Evolutionary conservation across 2,329 filamentous ascomycete genomes (phyloP).

Genomic region (Alternaria burnsii): DNA sequence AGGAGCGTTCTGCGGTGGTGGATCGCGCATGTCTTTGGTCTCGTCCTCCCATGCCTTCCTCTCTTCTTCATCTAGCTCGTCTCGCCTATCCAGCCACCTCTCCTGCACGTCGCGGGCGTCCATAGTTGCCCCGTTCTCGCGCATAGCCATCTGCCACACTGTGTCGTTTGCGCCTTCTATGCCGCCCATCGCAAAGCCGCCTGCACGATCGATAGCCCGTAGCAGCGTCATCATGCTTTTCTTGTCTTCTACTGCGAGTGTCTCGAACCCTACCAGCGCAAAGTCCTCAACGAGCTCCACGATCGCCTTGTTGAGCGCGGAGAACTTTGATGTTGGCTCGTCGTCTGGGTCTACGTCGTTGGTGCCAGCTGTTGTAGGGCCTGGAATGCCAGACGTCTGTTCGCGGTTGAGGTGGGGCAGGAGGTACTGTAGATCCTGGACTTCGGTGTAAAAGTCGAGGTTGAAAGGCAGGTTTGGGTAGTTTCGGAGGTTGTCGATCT

Average conservation of each 20-base stretch:
- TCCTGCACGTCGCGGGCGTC: constrained; percentile 93
- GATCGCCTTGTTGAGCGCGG: constrained; percentile 84
- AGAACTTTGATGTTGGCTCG: constrained; percentile 70
- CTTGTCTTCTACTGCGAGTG: constrained; percentile 94
- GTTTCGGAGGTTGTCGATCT: constrained; percentile 90
- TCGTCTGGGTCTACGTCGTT: constrained; percentile 59
- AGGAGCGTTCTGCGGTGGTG: constrained; percentile 19
- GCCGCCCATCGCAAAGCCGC: constrained; percentile 90
- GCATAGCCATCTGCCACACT: constrained; percentile 96
- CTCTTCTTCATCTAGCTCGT: constrained; percentile 85
- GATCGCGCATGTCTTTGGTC: constrained; percentile 58
- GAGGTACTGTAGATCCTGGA: constrained; percentile 88
- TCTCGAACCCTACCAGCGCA: constrained; percentile 89
- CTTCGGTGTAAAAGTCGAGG: constrained; percentile 96
- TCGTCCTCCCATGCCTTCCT: constrained; percentile 78
- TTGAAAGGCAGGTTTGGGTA: constrained; percentile 93
- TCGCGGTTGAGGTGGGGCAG: constrained; percentile 83
- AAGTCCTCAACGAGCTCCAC: constrained; percentile 89
- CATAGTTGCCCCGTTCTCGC: constrained; percentile 72
- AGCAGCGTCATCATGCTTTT: constrained; percentile 94
- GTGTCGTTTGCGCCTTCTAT: constrained; percentile 93
- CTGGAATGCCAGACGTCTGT: constrained; percentile 55
- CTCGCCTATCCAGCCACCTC: constrained; percentile 90
- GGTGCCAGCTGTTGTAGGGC: constrained; percentile 29
- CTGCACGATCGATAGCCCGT: constrained; percentile 87